Conservation (phyloP, 306 rosid genomes). For the Acacia melanoxylon region DNA sequence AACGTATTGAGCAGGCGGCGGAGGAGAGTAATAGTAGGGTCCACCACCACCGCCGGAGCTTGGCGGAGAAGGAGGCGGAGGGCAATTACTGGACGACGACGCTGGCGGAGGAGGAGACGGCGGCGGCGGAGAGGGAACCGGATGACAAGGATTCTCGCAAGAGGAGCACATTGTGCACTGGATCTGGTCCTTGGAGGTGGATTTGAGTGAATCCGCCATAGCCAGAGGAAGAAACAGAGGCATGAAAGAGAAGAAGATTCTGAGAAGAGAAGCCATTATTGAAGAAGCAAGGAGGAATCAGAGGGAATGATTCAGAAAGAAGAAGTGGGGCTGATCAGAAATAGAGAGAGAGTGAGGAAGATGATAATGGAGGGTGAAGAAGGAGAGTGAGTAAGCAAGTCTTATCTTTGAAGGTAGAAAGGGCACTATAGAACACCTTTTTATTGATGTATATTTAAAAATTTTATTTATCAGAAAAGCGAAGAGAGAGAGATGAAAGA, state of each 20-base stretch:
- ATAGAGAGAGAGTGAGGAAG: neutral
- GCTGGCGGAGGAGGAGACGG: constrained; percentile 42
- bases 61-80: constrained; percentile 71
- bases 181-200: constrained; percentile 66
- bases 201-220: constrained; percentile 20
- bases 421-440: neutral
- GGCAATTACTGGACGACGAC: constrained; percentile 45
- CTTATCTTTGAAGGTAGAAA: neutral
- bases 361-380: neutral
- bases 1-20: constrained; percentile 56
- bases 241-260: neutral
- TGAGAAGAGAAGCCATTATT: constrained; percentile 31
- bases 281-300: neutral
- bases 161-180: constrained; percentile 90
- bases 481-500: neutral
- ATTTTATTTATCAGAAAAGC: neutral
- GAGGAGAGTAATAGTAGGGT: constrained; percentile 57
- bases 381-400: neutral
- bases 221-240: constrained; percentile 10
- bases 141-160: constrained; percentile 78
- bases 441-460: neutral
- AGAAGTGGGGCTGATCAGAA: neutral
- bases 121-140: constrained; percentile 56
- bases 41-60: constrained; percentile 45
- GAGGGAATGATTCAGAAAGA: neutral